phyloP scores from a whole-genome alignment of 441 rosid genomes.

The Gossypium davidsonii region DNA sequence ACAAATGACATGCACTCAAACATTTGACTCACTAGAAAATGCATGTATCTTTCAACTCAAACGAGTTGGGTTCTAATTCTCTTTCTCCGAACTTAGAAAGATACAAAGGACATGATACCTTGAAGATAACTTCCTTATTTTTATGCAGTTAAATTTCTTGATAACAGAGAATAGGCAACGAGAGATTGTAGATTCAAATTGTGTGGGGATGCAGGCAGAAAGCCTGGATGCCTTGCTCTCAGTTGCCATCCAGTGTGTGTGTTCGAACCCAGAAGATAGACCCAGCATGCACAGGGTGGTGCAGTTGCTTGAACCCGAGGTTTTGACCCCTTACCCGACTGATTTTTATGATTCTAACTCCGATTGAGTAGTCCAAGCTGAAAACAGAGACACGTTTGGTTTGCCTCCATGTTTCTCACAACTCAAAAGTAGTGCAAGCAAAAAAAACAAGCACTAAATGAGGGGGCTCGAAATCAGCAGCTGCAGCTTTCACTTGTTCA shows the following conservation, averaged over 20 bases:
- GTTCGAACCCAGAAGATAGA: slow-evolving; percentile 77
- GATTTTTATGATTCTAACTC: slow-evolving; percentile 89
- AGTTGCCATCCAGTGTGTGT: slow-evolving; percentile 75
- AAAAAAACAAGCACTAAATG: slow-evolving; percentile 11
- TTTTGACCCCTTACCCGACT: slow-evolving; percentile 98
- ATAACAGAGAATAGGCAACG: slow-evolving; percentile 57
- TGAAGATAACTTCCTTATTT: background rate
- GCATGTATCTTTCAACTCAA: background rate
- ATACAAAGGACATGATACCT: background rate
- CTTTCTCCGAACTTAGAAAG: background rate
- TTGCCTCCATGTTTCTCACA: slow-evolving; percentile 10
- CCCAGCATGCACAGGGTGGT: slow-evolving; percentile 97
- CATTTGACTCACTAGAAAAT: background rate
- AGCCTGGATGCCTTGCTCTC: slow-evolving; percentile 80
- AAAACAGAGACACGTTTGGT: slow-evolving; percentile 16
- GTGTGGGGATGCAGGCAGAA: slow-evolving; percentile 74
- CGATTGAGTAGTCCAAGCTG: slow-evolving; percentile 30
- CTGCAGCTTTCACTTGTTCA: slow-evolving; percentile 15
- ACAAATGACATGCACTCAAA: background rate
- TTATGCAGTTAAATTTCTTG: slow-evolving; percentile 75
- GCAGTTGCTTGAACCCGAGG: slow-evolving; percentile 87
- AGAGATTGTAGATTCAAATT: slow-evolving; percentile 66
- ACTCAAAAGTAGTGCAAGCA: slow-evolving; percentile 3
- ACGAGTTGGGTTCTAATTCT: background rate
- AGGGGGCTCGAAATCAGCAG: slow-evolving; percentile 20